Evolutionary conservation across 345 rosid genomes (phyloP), one percentile per base, ranked within the genome.

Genomic region (Eucalyptus viminalis): DNA sequence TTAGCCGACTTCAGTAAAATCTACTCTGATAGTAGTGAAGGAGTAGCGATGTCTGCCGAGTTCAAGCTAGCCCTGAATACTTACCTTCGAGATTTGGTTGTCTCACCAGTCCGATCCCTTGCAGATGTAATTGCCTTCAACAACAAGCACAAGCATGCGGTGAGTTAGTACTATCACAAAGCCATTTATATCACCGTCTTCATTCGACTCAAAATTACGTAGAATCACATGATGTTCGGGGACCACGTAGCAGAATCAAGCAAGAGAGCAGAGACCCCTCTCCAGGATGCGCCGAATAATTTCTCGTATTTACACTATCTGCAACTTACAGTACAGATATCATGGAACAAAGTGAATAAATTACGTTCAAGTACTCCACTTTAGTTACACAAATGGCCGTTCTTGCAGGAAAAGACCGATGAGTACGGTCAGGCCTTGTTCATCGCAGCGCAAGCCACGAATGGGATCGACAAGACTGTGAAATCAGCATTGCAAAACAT

Each of bases 91-190:
- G 91, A 86, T 45, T 91, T 96, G 15, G 89, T 90, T 44, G 44
- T 90, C 53, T 95, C 96, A 87, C 96, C 94, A 3, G 97, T 95
- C 37, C 89, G 95, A 81, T 92, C 95, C 67, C 90, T 96, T 81
- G 95, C 94, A 15, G 96, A 95, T n/a, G 90, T 93, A 80, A 95
- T 96, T 58, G 93, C 94, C 11, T 95, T 90, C 93, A 95, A 96
- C 90, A 50, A 90, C 5, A 91, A 93, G 81, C 92, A 92, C 76
- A 45, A 93, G 19, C 90, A 94, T 15, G 22, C 89, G 94, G 98
- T 92, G 62, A 87, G 90, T 40, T 44, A 31, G 43, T 27, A 81
- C 22, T 5, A 37, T 58, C 85, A 14, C 34, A 16, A 31, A 34
- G 43, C 80, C 9, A 34, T 16, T 69, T 17, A 69, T 34, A 34